Evolutionary conservation across 805 yeast genomes (phyloP).

Genomic region (Metschnikowia koreensis): DNA sequence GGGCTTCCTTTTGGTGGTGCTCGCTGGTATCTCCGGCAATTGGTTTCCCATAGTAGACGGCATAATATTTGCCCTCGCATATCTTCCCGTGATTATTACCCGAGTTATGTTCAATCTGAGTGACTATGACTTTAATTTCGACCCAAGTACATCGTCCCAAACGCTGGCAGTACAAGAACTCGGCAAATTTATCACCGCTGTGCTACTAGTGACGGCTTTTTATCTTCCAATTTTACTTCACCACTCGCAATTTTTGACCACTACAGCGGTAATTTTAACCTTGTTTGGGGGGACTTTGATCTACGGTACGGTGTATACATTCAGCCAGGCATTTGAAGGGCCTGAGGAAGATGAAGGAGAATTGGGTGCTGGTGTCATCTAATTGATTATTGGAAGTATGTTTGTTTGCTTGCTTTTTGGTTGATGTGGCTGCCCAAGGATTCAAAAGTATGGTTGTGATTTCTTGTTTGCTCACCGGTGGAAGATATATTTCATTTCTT

Average conservation of each 20-base stretch:
- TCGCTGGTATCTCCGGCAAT: slow-evolving; percentile 83
- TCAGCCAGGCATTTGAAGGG: slow-evolving; percentile 70
- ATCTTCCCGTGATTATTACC: slow-evolving; percentile 37
- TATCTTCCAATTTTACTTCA: slow-evolving; percentile 70
- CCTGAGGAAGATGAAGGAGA: slow-evolving; percentile 27
- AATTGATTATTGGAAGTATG: background rate
- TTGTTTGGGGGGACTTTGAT: slow-evolving; percentile 81
- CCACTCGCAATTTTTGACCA: slow-evolving; percentile 71
- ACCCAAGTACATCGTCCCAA: slow-evolving; percentile 24
- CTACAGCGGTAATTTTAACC: slow-evolving; percentile 72
- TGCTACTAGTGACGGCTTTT: slow-evolving; percentile 72
- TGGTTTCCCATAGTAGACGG: slow-evolving; percentile 85
- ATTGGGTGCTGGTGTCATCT: slow-evolving; percentile 16
- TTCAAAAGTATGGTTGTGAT: background rate
- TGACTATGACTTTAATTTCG: slow-evolving; percentile 45
- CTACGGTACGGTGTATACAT: slow-evolving; percentile 78
- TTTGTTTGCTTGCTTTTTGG: background rate
- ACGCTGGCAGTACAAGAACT: slow-evolving; percentile 55
- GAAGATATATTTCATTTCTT: too few species aligned
- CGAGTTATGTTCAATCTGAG: slow-evolving; percentile 30
- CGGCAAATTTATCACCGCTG: slow-evolving; percentile 77
- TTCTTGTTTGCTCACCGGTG: too few species aligned
- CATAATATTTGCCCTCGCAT: slow-evolving; percentile 40
- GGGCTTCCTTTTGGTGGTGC: slow-evolving; percentile 83
- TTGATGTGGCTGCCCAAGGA: background rate